phyloP scores from a whole-genome alignment of 768 basidiomycete species.

The Tephrocybe sp. region DNA sequence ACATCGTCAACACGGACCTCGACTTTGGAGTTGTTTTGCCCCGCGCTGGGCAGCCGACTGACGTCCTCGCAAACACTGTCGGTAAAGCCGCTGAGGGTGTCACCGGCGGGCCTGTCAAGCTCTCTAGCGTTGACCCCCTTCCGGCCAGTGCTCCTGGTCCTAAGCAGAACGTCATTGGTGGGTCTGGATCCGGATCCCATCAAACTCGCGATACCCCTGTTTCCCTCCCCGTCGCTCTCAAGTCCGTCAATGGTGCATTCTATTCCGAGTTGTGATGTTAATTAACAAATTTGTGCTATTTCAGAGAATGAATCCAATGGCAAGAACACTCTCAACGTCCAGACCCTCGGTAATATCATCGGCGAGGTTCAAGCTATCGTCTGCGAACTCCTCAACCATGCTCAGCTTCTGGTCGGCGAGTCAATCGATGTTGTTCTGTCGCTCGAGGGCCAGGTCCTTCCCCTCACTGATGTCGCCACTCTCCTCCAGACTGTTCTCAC shows the following conservation, averaged over 20 bases:
- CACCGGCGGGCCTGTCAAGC: too few species aligned
- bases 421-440: slow-evolving; percentile 5
- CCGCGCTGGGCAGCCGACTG: too few species aligned
- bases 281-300: neutral
- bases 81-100: too few species aligned
- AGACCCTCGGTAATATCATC: neutral
- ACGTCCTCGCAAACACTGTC: too few species aligned
- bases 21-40: too few species aligned
- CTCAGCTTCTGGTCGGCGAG: neutral
- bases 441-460: slow-evolving; percentile 6
- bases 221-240: neutral
- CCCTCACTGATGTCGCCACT: slow-evolving; percentile 2
- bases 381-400: neutral
- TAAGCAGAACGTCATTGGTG: neutral
- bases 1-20: too few species aligned
- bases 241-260: neutral
- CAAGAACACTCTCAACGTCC: neutral
- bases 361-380: neutral
- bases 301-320: neutral
- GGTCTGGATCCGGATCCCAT: neutral
- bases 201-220: neutral
- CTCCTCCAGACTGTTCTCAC: neutral
- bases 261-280: neutral
- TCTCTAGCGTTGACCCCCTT: neutral
- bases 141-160: too few species aligned